A percentile compares a stretch with the other conserved stretches of the same genome.
phyloP scores from a whole-genome alignment of 139 green algal species.

The Chlorella sorokiniana region DNA sequence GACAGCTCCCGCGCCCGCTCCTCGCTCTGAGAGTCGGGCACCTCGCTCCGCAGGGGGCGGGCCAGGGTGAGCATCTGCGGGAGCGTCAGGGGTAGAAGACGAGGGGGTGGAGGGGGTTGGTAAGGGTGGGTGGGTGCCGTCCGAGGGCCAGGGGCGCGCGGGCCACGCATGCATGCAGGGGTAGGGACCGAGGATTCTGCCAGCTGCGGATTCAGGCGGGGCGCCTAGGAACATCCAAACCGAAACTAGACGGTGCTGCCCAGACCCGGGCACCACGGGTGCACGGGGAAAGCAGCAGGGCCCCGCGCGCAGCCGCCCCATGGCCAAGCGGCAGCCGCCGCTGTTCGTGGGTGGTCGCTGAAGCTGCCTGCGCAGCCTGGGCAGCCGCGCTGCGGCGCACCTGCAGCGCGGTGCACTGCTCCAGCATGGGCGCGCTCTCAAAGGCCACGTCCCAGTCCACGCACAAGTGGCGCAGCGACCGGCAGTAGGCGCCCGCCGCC shows the following conservation, averaged over 20 bases:
- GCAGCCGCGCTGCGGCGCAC: background rate
- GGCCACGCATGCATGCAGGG: too few species aligned
- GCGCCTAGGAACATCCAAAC: background rate
- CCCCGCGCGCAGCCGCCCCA: background rate
- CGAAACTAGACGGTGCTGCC: background rate
- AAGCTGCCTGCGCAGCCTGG: too few species aligned
- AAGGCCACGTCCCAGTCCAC: conserved; percentile 21
- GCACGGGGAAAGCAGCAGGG: too few species aligned
- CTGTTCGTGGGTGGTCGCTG: too few species aligned
- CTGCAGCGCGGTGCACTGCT: conserved; percentile 5
- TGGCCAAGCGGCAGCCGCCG: too few species aligned
- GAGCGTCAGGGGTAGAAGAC: background rate
- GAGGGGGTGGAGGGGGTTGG: background rate
- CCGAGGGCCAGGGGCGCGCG: too few species aligned
- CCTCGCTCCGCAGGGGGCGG: background rate
- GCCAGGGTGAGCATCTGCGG: conserved; percentile 28
- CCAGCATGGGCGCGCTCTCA: conserved; percentile 5
- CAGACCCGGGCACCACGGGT: too few species aligned
- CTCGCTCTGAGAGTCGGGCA: background rate
- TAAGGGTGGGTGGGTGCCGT: too few species aligned
- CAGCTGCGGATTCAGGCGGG: too few species aligned
- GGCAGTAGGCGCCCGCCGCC: conserved; percentile 7
- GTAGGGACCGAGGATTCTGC: too few species aligned
- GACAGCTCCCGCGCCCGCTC: background rate
- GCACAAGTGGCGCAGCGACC: conserved; percentile 23